Evolutionary conservation across 2,329 filamentous ascomycete genomes (phyloP).

Genomic region (Fusarium vanettenii): DNA sequence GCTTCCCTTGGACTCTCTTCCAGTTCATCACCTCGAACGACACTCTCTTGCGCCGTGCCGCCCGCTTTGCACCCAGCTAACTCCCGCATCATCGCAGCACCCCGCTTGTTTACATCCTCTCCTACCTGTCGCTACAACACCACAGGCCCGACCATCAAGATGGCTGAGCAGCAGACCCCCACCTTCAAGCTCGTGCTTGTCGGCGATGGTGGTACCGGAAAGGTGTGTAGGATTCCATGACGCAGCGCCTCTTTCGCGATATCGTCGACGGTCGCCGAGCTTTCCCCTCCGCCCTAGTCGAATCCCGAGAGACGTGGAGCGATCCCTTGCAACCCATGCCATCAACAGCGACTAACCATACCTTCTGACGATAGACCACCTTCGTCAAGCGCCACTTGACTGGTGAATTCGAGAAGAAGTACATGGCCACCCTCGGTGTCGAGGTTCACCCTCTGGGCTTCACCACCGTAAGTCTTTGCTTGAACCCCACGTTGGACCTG

Average conservation of each 20-base stretch:
- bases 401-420: slow-evolving; percentile 99
- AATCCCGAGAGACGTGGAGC: slow-evolving; percentile 23
- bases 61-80: slow-evolving; percentile 45
- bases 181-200: slow-evolving; percentile 99
- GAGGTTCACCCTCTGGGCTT: slow-evolving; percentile 99
- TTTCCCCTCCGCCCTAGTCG: slow-evolving; percentile 38
- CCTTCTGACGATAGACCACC: slow-evolving; percentile 79
- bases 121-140: slow-evolving; percentile 43
- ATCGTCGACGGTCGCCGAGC: slow-evolving; percentile 35
- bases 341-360: slow-evolving; percentile 35
- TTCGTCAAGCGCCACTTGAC: slow-evolving; percentile 99
- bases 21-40: slow-evolving; percentile 20
- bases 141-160: slow-evolving; percentile 55
- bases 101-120: slow-evolving; percentile 61
- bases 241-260: slow-evolving; percentile 29
- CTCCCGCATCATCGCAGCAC: slow-evolving; percentile 50
- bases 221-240: slow-evolving; percentile 69
- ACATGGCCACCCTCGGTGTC: slow-evolving; percentile 99
- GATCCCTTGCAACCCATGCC: slow-evolving; percentile 7
- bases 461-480: slow-evolving; percentile 81
- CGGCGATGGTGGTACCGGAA: slow-evolving; percentile 98
- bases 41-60: slow-evolving; percentile 23
- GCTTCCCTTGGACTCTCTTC: slow-evolving; percentile 18
- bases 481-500: slow-evolving; percentile 34
- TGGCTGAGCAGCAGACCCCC: slow-evolving; percentile 73